Percentiles rank a stretch among this genome's conserved stretches.
Evolutionary conservation across 2,329 filamentous ascomycete species (phyloP).

Genomic region (Paramyrothecium sp.): DNA sequence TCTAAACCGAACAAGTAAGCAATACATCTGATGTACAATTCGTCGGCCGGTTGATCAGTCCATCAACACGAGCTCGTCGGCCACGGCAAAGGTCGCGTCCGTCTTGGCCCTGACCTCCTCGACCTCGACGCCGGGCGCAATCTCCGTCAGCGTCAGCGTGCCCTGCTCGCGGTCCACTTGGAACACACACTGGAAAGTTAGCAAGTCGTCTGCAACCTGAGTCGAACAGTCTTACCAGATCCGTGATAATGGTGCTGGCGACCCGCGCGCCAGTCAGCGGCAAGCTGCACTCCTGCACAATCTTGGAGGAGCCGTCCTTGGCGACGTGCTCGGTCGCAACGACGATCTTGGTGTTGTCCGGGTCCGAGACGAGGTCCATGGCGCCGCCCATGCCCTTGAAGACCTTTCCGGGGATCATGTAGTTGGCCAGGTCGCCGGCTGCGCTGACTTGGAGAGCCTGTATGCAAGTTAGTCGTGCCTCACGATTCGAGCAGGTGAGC

Average conservation of each 20-base stretch:
- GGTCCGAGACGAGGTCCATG: constrained; percentile 72
- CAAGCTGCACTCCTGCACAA: constrained; percentile 62
- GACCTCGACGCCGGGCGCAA: constrained; percentile 67
- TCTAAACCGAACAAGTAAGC: too few relatives aligned
- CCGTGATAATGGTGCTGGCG: constrained; percentile 72
- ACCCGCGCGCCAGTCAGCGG: constrained; percentile 65
- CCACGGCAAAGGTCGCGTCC: constrained; percentile 64
- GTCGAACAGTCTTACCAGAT: constrained; percentile 54
- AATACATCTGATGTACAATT: not conserved
- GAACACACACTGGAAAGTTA: constrained; percentile 60
- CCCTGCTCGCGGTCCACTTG: constrained; percentile 63
- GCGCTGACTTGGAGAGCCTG: constrained; percentile 75
- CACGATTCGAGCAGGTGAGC: constrained; percentile 10
- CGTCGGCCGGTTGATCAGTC: constrained; percentile 18
- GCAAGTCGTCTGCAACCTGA: constrained; percentile 1
- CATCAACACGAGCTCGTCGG: constrained; percentile 51
- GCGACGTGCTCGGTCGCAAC: constrained; percentile 69
- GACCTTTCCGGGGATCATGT: constrained; percentile 86
- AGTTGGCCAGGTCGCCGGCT: constrained; percentile 79
- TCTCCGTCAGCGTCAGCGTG: constrained; percentile 64
- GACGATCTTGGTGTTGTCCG: constrained; percentile 69
- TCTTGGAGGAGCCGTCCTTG: constrained; percentile 67
- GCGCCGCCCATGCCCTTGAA: constrained; percentile 86
- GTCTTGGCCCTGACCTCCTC: constrained; percentile 71
- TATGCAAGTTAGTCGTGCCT: constrained; percentile 7